Base-by-base conservation (phyloP, 805 yeast genomes). In the Nakazawaea sp. region DNA sequence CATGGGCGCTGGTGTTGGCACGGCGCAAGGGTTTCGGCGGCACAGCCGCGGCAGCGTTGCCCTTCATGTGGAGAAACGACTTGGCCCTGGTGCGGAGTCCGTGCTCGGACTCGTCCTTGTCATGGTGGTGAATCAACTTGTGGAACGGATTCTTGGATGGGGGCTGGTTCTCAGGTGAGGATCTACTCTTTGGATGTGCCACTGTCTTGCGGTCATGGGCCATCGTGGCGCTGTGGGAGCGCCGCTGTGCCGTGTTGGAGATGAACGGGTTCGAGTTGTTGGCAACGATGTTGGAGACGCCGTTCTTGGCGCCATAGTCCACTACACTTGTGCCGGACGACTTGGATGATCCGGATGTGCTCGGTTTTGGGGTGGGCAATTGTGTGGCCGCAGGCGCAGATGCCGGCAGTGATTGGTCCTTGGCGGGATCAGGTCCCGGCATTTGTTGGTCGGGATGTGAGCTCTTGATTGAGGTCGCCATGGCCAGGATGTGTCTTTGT, bases 121-220 rank as follows among this genome's bases (percentile, higher is more conserved):
- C 10, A 21, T 21, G 24, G 24, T 21, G 7, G 10, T 21, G 41
- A 2, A 38, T 3, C 20, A 38, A 5, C 20, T 32, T 28, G 18
- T 38, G 41, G 33, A 38, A 38, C 4, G 41, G 41, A n/a, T 38
- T 38, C 21, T 27, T 38, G 12, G 37, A 18, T 4, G 28, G 17
- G 4, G n/a, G n/a, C n/a, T n/a, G n/a, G n/a, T 11, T 20, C 33
- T 6, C 26, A 12, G 33, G 21, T 19, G 26, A 18, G 12, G 26
- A 12, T 18, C 33, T 31, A 3, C 5, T 7, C 5, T n/a, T 11
- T 6, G n/a, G n/a, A n/a, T n/a, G n/a, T n/a, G n/a, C n/a, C n/a
- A n/a, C n/a, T n/a, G n/a, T n/a, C n/a, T n/a, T n/a, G n/a, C n/a
- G n/a, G n/a, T n/a, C n/a, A n/a, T n/a, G n/a, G n/a, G n/a, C n/a